These are phyloP conservation scores for Breviolum minutum DNA, from an alignment of 73 alveolate species.

Conservation along the genomic window DNA sequence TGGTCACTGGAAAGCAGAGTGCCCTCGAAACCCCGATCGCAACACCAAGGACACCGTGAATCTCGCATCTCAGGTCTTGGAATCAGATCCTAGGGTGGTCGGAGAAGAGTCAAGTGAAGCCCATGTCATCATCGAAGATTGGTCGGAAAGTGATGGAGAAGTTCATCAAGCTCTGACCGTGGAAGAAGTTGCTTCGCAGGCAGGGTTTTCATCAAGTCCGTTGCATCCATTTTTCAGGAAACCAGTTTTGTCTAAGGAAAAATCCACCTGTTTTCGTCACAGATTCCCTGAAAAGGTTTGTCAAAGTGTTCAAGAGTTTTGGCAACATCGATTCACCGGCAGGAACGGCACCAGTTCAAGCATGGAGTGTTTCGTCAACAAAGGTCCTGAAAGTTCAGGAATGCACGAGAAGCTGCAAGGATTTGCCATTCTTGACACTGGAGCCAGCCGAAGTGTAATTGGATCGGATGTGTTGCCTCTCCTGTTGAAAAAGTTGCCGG, in stretches of 20 bases:
- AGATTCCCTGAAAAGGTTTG: neutral
- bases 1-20: constrained; percentile 3
- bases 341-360: no score
- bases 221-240: no score
- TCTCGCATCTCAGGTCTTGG: neutral
- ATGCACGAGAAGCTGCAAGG: neutral
- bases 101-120: no score
- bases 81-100: no score
- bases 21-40: neutral
- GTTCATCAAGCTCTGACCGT: no score
- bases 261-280: neutral
- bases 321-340: no score
- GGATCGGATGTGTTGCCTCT: neutral
- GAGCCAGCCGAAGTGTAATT: neutral
- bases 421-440: constrained; percentile 3
- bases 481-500: neutral
- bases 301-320: neutral
- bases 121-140: neutral
- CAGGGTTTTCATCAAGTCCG: no score
- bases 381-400: no score
- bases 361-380: neutral
- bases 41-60: neutral
- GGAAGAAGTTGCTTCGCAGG: no score
- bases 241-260: no score
- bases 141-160: neutral